A percentile compares a stretch with the other conserved stretches of the same genome.
Conservation (phyloP, 163 green algal species). For the Chlamydomonas reinhardtii region DNA sequence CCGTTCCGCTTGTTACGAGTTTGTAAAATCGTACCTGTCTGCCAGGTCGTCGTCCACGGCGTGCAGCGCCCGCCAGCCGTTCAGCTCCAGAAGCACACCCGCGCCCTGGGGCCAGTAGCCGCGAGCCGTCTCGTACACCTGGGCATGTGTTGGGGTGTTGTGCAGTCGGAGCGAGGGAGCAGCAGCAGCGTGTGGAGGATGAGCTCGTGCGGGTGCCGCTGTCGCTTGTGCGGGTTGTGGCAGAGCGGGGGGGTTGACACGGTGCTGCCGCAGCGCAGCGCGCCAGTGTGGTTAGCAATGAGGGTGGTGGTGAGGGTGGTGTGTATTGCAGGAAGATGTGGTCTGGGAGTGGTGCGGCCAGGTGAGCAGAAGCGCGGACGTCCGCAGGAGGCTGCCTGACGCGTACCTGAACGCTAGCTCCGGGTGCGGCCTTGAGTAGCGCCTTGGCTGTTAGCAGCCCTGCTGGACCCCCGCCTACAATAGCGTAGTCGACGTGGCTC, state of each 20-base stretch:
- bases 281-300: no score
- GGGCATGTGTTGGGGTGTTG: background rate
- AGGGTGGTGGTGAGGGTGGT: no score
- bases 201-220: no score
- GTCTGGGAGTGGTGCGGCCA: no score
- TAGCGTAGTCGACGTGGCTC: background rate
- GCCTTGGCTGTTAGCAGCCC: background rate
- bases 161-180: background rate
- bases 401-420: background rate
- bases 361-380: no score
- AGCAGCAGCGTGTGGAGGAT: no score
- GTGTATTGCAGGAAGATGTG: no score
- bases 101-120: background rate
- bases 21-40: background rate
- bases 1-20: no score
- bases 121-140: background rate
- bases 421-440: background rate
- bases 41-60: background rate
- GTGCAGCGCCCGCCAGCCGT: slow-evolving; percentile 6
- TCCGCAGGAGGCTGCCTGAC: no score
- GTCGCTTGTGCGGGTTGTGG: no score
- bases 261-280: no score
- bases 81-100: background rate
- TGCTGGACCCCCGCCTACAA: background rate
- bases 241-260: no score